These are phyloP conservation scores for Fusarium liriodendri DNA, from an alignment of 2,329 filamentous ascomycete species.

Conservation along the genomic window DNA sequence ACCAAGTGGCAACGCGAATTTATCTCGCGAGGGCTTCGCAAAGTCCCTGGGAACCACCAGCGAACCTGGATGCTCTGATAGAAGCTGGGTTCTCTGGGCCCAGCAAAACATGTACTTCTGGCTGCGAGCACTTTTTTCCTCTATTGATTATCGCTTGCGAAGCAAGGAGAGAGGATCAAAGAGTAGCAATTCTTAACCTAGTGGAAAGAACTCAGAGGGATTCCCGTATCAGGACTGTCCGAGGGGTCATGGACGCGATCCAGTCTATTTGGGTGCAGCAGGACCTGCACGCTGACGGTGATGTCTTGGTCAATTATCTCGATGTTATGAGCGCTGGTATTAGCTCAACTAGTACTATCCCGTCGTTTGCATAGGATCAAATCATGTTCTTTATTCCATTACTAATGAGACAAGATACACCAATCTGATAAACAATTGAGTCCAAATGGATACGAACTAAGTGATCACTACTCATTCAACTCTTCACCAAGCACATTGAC, in stretches of 20 bases:
- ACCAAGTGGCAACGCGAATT: conserved; percentile 29
- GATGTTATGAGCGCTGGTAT: conserved; percentile 37
- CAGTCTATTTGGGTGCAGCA: conserved; percentile 49
- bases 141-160: conserved; percentile 51
- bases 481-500: no score
- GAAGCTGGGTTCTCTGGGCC: conserved; percentile 32
- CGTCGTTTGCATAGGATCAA: conserved; percentile 18
- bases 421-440: no score
- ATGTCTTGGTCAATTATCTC: conserved; percentile 46
- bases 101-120: background rate
- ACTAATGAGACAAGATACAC: no score
- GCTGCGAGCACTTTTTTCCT: conserved; percentile 50
- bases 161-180: conserved; percentile 48
- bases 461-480: no score
- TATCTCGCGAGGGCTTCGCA: conserved; percentile 38
- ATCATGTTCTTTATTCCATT: background rate
- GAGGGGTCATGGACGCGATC: conserved; percentile 36
- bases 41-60: conserved; percentile 33
- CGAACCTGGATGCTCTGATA: conserved; percentile 34
- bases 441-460: no score
- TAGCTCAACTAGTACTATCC: conserved; percentile 22
- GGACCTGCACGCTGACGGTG: conserved; percentile 47
- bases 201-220: conserved; percentile 42
- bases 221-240: conserved; percentile 37
- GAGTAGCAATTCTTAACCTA: conserved; percentile 45